A percentile compares a stretch with the other conserved stretches of the same genome.
phyloP scores from a whole-genome alignment of 1,139 yeast species.

The Kodamaea arcana region DNA sequence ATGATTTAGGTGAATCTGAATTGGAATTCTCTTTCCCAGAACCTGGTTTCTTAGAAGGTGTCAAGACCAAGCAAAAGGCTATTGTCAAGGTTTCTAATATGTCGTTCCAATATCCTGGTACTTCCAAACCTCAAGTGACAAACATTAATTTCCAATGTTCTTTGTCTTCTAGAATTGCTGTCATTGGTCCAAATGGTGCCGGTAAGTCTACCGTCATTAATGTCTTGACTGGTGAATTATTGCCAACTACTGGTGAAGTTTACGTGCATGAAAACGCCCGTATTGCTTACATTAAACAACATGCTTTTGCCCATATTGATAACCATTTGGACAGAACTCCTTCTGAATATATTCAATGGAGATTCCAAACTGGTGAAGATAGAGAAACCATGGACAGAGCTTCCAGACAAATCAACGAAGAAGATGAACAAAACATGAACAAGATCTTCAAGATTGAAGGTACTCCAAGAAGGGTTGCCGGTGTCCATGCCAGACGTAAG shows the following conservation, averaged over 20 bases:
- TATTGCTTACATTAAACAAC: conserved; percentile 99
- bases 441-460: conserved; percentile 98
- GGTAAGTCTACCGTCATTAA: conserved; percentile 99
- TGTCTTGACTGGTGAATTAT: conserved; percentile 98
- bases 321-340: conserved; percentile 99
- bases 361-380: conserved; percentile 99
- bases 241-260: conserved; percentile 97
- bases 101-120: conserved; percentile 99
- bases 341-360: conserved; percentile 99
- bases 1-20: conserved; percentile 97
- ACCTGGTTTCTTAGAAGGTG: conserved; percentile 99
- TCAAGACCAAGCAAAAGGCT: conserved; percentile 99
- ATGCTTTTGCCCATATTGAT: conserved; percentile 99
- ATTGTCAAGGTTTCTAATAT: conserved; percentile 95
- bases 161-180: conserved; percentile 98
- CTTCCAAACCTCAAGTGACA: conserved; percentile 86
- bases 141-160: conserved; percentile 98
- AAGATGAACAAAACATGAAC: conserved; percentile 98
- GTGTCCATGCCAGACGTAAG: conserved; percentile 97
- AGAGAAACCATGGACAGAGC: conserved; percentile 99
- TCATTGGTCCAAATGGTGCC: conserved; percentile 99
- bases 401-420: conserved; percentile 95
- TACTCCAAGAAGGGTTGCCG: conserved; percentile 94
- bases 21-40: conserved; percentile 96
- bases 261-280: conserved; percentile 99